Evolutionary conservation across 2,329 filamentous ascomycete species (phyloP).

Genomic region (Fusarium oligoseptatum): DNA sequence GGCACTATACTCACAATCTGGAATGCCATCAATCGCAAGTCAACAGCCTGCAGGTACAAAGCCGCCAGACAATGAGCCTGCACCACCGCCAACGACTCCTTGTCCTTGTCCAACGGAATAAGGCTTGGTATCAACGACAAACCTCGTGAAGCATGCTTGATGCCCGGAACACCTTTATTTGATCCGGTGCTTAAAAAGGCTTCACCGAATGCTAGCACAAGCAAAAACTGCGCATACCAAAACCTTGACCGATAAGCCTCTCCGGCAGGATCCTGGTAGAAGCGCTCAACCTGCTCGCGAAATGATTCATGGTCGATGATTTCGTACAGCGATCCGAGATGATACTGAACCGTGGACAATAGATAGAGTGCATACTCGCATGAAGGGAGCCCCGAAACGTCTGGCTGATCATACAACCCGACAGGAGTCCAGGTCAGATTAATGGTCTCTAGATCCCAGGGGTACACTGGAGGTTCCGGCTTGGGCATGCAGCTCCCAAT

Average conservation of each 20-base stretch:
- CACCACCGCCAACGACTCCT: not conserved
- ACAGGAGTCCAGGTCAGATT: constrained; percentile 8
- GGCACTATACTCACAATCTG: not conserved
- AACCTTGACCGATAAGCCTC: not conserved
- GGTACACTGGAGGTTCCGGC: constrained; percentile 9
- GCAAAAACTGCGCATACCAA: constrained; percentile 15
- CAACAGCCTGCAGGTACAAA: not conserved
- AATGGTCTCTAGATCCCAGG: constrained; percentile 12
- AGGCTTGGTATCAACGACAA: constrained; percentile 15
- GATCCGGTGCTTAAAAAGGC: not conserved
- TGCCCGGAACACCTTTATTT: not conserved
- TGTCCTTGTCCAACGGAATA: constrained; percentile 1
- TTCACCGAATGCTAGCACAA: constrained; percentile 6
- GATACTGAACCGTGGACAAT: constrained; percentile 12
- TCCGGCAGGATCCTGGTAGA: constrained; percentile 13
- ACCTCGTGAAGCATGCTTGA: constrained; percentile 6
- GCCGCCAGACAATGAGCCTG: not conserved
- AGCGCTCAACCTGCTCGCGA: not conserved
- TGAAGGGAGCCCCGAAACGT: constrained; percentile 6
- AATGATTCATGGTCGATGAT: constrained; percentile 13
- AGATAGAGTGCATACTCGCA: constrained; percentile 14
- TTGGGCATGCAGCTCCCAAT: constrained; percentile 15
- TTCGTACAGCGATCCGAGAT: constrained; percentile 6
- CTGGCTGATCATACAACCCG: constrained; percentile 1
- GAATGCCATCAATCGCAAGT: constrained; percentile 1